Evolutionary conservation across 2,329 filamentous ascomycete genomes (phyloP).

Genomic region (Paraphaeosphaeria sporulosa): DNA sequence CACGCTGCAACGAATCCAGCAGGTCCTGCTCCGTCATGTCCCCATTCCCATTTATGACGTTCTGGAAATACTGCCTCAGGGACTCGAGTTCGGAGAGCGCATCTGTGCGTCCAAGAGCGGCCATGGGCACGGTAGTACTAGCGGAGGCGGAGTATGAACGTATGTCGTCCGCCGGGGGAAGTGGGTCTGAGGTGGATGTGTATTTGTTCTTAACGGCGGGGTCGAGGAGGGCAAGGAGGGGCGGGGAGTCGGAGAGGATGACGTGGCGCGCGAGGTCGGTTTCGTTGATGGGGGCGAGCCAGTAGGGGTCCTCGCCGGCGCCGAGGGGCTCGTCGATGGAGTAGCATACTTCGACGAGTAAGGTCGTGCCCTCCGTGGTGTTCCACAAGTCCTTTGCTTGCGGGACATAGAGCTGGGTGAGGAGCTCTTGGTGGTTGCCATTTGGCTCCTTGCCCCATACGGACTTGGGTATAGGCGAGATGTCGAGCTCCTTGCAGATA

Average conservation of each 20-base stretch:
- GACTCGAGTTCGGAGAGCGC: slow-evolving; percentile 36
- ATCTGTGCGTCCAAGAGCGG: slow-evolving; percentile 20
- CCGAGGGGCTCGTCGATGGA: slow-evolving; percentile 46
- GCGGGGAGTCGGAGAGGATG: slow-evolving; percentile 77
- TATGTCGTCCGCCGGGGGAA: slow-evolving; percentile 69
- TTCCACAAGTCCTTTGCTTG: slow-evolving; percentile 87
- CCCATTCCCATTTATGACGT: slow-evolving; percentile 20
- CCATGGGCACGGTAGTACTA: background rate
- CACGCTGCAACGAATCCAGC: slow-evolving; percentile 26
- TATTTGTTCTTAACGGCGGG: slow-evolving; percentile 62
- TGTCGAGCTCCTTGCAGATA: slow-evolving; percentile 79
- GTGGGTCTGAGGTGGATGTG: slow-evolving; percentile 77
- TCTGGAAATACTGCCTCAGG: slow-evolving; percentile 38
- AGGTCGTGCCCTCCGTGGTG: slow-evolving; percentile 70
- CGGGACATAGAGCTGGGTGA: slow-evolving; percentile 77
- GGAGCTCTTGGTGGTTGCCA: slow-evolving; percentile 70
- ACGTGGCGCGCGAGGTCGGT: slow-evolving; percentile 74
- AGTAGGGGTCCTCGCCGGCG: slow-evolving; percentile 40
- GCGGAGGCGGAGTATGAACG: slow-evolving; percentile 29
- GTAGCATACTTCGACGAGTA: slow-evolving; percentile 75
- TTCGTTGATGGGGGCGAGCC: slow-evolving; percentile 39
- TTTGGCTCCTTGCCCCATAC: slow-evolving; percentile 83
- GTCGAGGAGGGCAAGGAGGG: slow-evolving; percentile 75
- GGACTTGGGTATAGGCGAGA: slow-evolving; percentile 76
- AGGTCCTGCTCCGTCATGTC: slow-evolving; percentile 31